These are phyloP conservation scores for Eucalyptus lansdowneana DNA, from an alignment of 345 rosid species.

Conservation along the genomic window DNA sequence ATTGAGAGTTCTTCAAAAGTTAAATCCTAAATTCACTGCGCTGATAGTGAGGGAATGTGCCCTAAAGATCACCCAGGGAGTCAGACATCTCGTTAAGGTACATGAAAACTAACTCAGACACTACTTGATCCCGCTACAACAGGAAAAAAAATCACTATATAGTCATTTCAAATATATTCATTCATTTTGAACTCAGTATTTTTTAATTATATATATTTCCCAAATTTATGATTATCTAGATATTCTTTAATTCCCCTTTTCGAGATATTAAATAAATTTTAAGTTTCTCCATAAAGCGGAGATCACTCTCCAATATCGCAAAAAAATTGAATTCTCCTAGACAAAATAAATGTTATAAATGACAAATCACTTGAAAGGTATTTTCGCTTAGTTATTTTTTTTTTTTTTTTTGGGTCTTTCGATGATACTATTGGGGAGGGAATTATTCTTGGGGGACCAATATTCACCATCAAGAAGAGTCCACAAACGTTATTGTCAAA, in stretches of 20 bases:
- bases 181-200: background rate
- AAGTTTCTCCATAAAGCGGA: accelerated
- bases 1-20: background rate
- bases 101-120: background rate
- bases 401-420: background rate
- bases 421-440: background rate
- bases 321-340: background rate
- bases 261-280: background rate
- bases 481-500: background rate
- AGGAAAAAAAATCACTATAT: background rate
- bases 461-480: background rate
- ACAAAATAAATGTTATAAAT: background rate
- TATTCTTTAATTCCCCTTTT: background rate
- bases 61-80: background rate
- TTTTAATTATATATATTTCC: background rate
- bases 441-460: background rate
- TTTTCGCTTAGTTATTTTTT: background rate
- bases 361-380: background rate
- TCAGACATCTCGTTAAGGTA: accelerated
- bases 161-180: background rate
- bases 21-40: background rate
- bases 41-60: background rate
- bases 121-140: background rate
- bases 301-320: background rate
- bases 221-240: background rate